phyloP scores from a whole-genome alignment of 371 early-diverging fungal species.

The Smittium mucronatum region DNA sequence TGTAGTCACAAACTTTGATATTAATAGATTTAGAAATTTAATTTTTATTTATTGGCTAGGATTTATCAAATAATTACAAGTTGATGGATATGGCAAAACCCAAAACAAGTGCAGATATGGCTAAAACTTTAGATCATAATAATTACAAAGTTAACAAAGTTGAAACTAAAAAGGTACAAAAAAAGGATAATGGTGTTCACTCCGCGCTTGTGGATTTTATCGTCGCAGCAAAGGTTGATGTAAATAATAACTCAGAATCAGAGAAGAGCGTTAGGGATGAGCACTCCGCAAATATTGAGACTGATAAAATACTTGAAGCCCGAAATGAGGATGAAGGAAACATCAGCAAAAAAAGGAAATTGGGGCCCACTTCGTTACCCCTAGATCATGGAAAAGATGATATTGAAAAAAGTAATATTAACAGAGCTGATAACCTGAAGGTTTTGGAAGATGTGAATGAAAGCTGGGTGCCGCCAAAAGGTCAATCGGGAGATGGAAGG shows the following conservation, averaged over 20 bases:
- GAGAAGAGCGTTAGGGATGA: background rate
- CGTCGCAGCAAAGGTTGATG: background rate
- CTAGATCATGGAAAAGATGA: background rate
- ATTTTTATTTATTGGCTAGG: background rate
- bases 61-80: background rate
- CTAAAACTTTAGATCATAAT: too few species aligned
- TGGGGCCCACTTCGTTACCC: background rate
- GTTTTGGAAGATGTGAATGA: background rate
- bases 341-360: background rate
- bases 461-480: conserved; percentile 26
- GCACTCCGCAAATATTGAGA: background rate
- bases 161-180: conserved; percentile 13
- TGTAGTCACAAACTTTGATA: background rate
- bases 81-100: conserved; percentile 11
- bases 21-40: background rate
- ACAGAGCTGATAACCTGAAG: background rate
- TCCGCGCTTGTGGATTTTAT: too few species aligned
- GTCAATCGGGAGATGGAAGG: conserved; percentile 28
- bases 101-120: conserved; percentile 4
- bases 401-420: background rate
- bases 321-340: background rate
- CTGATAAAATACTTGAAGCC: background rate
- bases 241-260: background rate
- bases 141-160: too few species aligned
- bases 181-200: conserved; percentile 7